phyloP scores from a whole-genome alignment of 805 yeast genomes.

The Metschnikowia aberdeeniae region DNA sequence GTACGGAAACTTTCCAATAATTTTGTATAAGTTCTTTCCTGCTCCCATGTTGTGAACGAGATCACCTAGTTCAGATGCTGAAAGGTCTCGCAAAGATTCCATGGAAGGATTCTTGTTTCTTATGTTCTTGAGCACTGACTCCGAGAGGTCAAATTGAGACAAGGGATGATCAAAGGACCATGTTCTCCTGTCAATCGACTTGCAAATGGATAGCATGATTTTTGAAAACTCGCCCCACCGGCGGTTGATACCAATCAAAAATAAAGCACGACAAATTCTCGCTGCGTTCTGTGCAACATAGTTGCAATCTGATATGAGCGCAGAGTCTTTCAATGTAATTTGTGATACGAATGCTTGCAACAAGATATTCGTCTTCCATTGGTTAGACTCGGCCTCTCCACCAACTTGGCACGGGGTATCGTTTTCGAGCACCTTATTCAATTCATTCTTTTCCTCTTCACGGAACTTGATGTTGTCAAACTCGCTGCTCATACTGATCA shows the following conservation, averaged over 20 bases:
- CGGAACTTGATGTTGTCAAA: conserved; percentile 87
- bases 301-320: conserved; percentile 79
- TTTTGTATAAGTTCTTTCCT: conserved; percentile 59
- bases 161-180: conserved; percentile 94
- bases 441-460: conserved; percentile 79
- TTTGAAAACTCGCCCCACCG: conserved; percentile 85
- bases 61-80: conserved; percentile 77
- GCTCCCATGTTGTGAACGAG: conserved; percentile 75
- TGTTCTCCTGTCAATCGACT: conserved; percentile 73
- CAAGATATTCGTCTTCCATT: conserved; percentile 82
- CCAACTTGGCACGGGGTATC: conserved; percentile 79
- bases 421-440: conserved; percentile 54
- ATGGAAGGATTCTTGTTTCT: conserved; percentile 63
- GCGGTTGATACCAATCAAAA: conserved; percentile 79
- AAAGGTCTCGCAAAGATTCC: conserved; percentile 70
- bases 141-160: conserved; percentile 79
- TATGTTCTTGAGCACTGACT: conserved; percentile 56
- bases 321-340: conserved; percentile 67
- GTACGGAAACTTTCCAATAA: conserved; percentile 71
- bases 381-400: conserved; percentile 68
- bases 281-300: conserved; percentile 96
- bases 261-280: conserved; percentile 87
- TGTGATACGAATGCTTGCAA: conserved; percentile 86
- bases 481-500: conserved; percentile 89
- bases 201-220: conserved; percentile 74